Evolutionary conservation across 306 rosid species (phyloP).

Genomic region (Sicyos edulis): DNA sequence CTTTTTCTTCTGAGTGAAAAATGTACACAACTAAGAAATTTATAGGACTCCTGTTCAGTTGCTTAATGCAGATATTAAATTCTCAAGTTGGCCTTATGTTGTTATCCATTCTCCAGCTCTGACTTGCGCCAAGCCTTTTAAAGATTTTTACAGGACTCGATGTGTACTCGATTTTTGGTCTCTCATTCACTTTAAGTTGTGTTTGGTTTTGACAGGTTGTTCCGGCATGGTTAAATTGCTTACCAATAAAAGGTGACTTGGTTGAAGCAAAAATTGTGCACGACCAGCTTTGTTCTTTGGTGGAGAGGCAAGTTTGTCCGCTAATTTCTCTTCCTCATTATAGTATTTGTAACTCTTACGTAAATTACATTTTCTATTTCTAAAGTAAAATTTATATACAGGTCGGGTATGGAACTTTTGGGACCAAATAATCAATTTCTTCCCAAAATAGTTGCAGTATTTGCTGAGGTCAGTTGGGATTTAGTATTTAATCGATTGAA

Average conservation of each 20-base stretch:
- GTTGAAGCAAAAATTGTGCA: constrained; percentile 96
- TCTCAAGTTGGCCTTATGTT: neutral
- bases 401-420: constrained; percentile 76
- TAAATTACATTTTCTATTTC: neutral
- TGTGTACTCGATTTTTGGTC: neutral
- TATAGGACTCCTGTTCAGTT: neutral
- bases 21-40: neutral
- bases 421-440: constrained; percentile 91
- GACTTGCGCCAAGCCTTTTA: neutral
- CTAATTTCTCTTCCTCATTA: neutral
- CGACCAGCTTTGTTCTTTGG: constrained; percentile 95
- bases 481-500: neutral
- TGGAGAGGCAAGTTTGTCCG: constrained; percentile 56
- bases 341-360: neutral
- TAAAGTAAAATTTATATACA: constrained; percentile 27
- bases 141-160: neutral
- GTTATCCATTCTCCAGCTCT: neutral
- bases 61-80: constrained; percentile 5
- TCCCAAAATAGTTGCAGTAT: constrained; percentile 76
- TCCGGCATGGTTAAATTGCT: constrained; percentile 96
- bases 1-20: constrained; percentile 1
- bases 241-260: constrained; percentile 90
- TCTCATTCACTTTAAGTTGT: neutral
- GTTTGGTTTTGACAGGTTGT: constrained; percentile 50
- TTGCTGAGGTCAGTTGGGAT: constrained; percentile 74